Evolutionary conservation across 345 rosid genomes (phyloP).

Genomic region (Salix caprea): DNA sequence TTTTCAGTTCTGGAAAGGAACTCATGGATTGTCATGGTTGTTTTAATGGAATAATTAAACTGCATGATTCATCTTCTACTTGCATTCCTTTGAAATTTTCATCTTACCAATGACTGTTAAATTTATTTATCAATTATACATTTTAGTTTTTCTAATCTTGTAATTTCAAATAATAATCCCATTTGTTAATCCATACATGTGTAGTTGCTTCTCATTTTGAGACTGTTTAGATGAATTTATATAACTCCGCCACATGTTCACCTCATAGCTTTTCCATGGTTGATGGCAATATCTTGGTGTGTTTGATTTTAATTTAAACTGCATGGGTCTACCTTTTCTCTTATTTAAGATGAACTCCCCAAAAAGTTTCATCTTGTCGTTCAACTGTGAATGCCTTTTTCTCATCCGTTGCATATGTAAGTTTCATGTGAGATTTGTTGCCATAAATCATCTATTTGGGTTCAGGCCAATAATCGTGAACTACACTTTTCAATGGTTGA

Average conservation of each 20-base stretch:
- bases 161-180: not conserved
- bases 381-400: too few species aligned
- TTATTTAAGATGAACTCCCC: not conserved
- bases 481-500: constrained; percentile 92
- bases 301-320: not conserved
- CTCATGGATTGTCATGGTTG: not conserved
- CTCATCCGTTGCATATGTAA: not conserved
- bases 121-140: not conserved
- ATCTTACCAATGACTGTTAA: not conserved
- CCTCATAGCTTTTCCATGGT: not conserved
- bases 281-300: not conserved
- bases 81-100: not conserved
- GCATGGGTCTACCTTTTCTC: not conserved
- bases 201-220: not conserved
- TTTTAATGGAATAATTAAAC: not conserved
- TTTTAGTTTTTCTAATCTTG: not conserved
- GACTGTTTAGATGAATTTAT: not conserved
- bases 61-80: not conserved
- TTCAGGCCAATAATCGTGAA: constrained; percentile 61
- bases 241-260: not conserved
- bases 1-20: not conserved
- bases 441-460: not conserved
- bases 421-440: not conserved
- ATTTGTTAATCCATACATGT: not conserved
- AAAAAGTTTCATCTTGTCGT: not conserved